Evolutionary conservation across 768 basidiomycete genomes (phyloP).

Genomic region (Hypholoma sublateritium): DNA sequence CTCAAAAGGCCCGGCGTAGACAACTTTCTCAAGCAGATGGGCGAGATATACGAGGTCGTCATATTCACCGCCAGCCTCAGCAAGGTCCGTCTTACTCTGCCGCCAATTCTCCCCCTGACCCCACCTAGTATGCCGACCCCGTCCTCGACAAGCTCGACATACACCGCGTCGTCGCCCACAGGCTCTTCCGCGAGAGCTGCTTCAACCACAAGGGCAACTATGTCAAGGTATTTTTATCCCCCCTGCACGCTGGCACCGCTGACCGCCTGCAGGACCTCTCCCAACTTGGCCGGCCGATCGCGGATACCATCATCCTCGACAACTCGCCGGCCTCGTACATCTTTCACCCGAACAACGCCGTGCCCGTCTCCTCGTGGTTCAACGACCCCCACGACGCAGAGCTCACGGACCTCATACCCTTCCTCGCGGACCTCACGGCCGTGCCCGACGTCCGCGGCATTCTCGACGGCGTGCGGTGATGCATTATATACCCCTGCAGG

Average conservation of each 20-base stretch:
- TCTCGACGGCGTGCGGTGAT: slow-evolving; percentile 76
- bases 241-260: neutral
- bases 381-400: slow-evolving; percentile 99
- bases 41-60: slow-evolving; percentile 95
- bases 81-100: slow-evolving; percentile 59
- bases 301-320: slow-evolving; percentile 96
- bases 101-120: slow-evolving; percentile 2
- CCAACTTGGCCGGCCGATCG: slow-evolving; percentile 91
- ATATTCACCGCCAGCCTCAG: slow-evolving; percentile 98
- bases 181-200: slow-evolving; percentile 96
- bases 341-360: slow-evolving; percentile 98
- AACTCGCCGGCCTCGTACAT: slow-evolving; percentile 99
- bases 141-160: slow-evolving; percentile 96
- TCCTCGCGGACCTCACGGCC: slow-evolving; percentile 82
- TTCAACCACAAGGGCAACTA: slow-evolving; percentile 99
- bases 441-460: slow-evolving; percentile 93
- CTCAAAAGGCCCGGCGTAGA: slow-evolving; percentile 98
- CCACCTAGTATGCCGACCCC: slow-evolving; percentile 89
- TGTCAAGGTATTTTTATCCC: slow-evolving; percentile 71
- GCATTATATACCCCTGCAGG: slow-evolving; percentile 19
- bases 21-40: slow-evolving; percentile 95
- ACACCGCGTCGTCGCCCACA: slow-evolving; percentile 88
- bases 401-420: slow-evolving; percentile 92
- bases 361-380: slow-evolving; percentile 99
- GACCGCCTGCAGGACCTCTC: slow-evolving; percentile 76